A percentile compares a stretch with the other conserved stretches of the same genome.
Conservation (phyloP, 1,139 yeast species). For the Lodderomyces margitis region DNA sequence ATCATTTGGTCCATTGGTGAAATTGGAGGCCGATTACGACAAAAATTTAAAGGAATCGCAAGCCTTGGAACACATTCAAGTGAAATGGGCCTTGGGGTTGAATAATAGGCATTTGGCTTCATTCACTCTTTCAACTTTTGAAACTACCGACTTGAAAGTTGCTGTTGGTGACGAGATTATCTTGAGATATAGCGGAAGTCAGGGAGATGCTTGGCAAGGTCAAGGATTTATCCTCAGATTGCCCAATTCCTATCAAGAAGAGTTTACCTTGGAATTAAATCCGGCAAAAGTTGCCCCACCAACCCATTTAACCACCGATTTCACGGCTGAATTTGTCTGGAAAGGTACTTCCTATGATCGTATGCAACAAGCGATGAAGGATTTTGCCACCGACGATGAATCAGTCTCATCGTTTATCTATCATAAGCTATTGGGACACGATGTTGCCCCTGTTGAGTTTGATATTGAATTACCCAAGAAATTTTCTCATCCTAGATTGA, state of each 20-base stretch:
- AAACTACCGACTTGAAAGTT: constrained; percentile 64
- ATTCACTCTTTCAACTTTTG: constrained; percentile 67
- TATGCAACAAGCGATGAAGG: constrained; percentile 75
- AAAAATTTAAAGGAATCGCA: constrained; percentile 73
- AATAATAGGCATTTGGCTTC: constrained; percentile 68
- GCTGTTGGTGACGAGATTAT: constrained; percentile 85
- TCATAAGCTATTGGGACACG: constrained; percentile 81
- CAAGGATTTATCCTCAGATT: constrained; percentile 69
- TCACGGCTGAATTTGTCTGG: constrained; percentile 89
- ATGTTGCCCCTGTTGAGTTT: constrained; percentile 62
- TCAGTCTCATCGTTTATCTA: constrained; percentile 78
- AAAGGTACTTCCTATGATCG: constrained; percentile 79
- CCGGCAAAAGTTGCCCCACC: constrained; percentile 52
- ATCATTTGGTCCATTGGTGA: constrained; percentile 79
- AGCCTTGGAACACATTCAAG: constrained; percentile 70
- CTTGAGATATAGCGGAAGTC: constrained; percentile 55
- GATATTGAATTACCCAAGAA: constrained; percentile 58
- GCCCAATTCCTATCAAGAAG: constrained; percentile 68
- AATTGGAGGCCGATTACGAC: constrained; percentile 80
- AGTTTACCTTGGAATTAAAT: constrained; percentile 68
- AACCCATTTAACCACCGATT: constrained; percentile 61
- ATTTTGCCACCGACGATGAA: constrained; percentile 69
- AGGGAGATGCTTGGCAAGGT: constrained; percentile 63
- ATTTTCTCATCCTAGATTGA: constrained; percentile 65
- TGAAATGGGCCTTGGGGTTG: constrained; percentile 71